Percentiles rank a stretch among this genome's conserved stretches.
Evolutionary conservation across 306 rosid species (phyloP).

Genomic region (Vachellia collinsii): DNA sequence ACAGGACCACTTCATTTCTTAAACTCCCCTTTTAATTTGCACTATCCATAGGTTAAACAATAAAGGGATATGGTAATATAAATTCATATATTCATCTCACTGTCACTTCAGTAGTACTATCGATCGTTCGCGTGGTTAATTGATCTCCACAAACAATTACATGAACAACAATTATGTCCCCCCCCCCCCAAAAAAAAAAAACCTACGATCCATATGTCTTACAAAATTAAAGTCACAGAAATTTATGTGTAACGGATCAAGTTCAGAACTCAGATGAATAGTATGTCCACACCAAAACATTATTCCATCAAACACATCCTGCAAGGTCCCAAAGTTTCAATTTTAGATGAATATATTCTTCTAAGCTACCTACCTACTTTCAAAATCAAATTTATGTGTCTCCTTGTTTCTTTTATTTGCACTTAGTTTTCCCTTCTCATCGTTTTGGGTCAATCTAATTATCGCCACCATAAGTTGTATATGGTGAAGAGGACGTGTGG

Average conservation of each 20-base stretch:
- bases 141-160: neutral
- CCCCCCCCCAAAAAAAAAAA: no score
- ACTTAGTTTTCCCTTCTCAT: no score
- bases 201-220: no score
- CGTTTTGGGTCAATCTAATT: no score
- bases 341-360: neutral
- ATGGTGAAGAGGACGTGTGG: no score
- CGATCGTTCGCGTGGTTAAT: constrained; percentile 19
- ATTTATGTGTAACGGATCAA: neutral
- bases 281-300: no score
- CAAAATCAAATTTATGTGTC: neutral
- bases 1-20: neutral
- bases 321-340: no score
- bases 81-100: neutral
- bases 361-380: neutral
- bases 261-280: neutral
- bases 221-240: no score
- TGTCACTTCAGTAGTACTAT: neutral
- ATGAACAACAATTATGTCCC: neutral
- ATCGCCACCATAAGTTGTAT: no score
- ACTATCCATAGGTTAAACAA: neutral
- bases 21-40: neutral
- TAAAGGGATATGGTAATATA: neutral
- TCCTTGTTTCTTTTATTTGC: neutral
- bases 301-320: no score